Conservation (phyloP, 352 stramenopile genomes). For the Phytophthora agathidicida region DNA sequence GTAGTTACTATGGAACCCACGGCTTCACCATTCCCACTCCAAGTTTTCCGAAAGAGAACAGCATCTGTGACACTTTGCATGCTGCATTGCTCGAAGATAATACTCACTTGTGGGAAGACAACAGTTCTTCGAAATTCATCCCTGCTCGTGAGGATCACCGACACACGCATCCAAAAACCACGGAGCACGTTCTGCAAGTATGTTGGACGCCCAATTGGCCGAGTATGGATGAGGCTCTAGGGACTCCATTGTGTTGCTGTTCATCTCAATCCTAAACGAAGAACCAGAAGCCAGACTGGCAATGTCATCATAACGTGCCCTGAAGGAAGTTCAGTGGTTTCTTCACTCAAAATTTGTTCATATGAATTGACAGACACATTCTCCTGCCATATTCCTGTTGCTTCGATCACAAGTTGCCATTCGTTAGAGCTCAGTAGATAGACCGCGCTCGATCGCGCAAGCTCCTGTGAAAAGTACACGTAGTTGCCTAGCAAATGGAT, state of each 20-base stretch:
- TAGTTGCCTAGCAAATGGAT: neutral
- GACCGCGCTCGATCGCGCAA: conserved; percentile 2
- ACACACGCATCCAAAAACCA: conserved; percentile 15
- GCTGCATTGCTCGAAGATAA: conserved; percentile 11
- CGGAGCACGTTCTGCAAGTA: neutral
- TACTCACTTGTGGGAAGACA: conserved; percentile 12
- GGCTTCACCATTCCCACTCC: conserved; percentile 46
- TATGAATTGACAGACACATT: neutral
- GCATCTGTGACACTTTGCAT: conserved; percentile 11
- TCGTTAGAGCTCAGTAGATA: conserved; percentile 10
- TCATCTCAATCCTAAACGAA: conserved; percentile 4
- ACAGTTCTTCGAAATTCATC: conserved; percentile 19
- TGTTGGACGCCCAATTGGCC: neutral
- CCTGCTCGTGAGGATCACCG: conserved; percentile 2
- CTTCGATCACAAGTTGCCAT: conserved; percentile 9
- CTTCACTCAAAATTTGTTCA: conserved; percentile 8
- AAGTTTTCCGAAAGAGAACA: conserved; percentile 75
- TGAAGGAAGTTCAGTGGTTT: conserved; percentile 10
- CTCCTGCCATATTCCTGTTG: neutral
- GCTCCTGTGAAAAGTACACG: neutral
- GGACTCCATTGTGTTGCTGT: neutral
- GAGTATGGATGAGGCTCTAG: neutral
- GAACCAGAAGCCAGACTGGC: conserved; percentile 10
- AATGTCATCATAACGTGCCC: conserved; percentile 11
- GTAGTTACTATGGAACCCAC: neutral